A percentile compares a stretch with the other conserved stretches of the same genome.
Conservation (phyloP, 176 grass and related monocot genomes). For the Juncus inflexus region DNA sequence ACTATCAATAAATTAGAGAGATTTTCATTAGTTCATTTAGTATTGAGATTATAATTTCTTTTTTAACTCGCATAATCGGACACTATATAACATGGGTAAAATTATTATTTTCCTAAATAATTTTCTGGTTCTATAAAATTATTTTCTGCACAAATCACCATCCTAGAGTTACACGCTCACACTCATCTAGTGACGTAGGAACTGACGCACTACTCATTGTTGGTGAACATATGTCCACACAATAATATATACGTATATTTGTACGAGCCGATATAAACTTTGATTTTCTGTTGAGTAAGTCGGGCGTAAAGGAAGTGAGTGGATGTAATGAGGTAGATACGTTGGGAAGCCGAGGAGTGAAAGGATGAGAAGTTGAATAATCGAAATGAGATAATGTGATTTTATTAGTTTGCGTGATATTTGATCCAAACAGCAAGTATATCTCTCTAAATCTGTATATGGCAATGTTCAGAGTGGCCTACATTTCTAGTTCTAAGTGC, state of each 20-base stretch:
- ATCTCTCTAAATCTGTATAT: no score
- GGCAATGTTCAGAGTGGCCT: no score
- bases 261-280: neutral
- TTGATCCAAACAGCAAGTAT: neutral
- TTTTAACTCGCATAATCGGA: no score
- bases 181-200: constrained; percentile 14
- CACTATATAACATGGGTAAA: no score
- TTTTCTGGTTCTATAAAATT: no score
- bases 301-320: neutral
- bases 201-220: neutral
- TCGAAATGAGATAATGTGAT: neutral
- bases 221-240: neutral
- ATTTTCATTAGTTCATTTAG: no score
- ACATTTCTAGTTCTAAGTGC: no score
- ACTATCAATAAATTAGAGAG: no score
- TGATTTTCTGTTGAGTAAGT: neutral
- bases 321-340: neutral
- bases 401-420: constrained; percentile 22
- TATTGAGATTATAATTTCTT: no score
- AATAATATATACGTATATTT: neutral
- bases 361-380: neutral
- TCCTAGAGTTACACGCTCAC: neutral
- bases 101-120: no score
- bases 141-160: no score
- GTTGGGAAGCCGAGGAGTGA: constrained; percentile 13